phyloP scores from a whole-genome alignment of 371 early-diverging fungal genomes.

The Mucor plumbeus region DNA sequence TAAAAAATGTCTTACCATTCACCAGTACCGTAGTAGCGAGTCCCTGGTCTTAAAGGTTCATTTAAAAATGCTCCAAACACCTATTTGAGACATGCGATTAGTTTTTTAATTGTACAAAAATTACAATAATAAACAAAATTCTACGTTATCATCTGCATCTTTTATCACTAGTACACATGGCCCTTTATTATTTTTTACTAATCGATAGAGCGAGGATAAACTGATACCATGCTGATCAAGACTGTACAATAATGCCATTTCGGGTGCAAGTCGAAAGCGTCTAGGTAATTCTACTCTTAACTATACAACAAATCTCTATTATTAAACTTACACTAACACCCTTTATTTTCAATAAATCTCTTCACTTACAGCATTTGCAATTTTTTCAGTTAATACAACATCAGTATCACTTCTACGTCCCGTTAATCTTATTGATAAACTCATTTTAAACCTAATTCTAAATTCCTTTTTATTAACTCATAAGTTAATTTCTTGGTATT shows the following conservation, averaged over 20 bases:
- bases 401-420: conserved; percentile 57
- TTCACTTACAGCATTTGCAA: conserved; percentile 51
- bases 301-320: conserved; percentile 19
- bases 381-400: conserved; percentile 51
- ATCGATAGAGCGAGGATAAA: conserved; percentile 76
- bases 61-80: conserved; percentile 90
- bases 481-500: background rate
- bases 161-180: conserved; percentile 75
- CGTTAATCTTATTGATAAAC: conserved; percentile 34
- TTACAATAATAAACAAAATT: background rate
- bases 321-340: background rate
- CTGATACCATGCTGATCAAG: conserved; percentile 93
- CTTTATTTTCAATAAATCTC: background rate
- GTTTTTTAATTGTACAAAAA: background rate
- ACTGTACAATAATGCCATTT: conserved; percentile 85
- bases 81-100: conserved; percentile 38
- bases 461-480: background rate
- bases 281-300: conserved; percentile 59
- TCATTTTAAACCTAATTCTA: background rate
- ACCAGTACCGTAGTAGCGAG: conserved; percentile 91
- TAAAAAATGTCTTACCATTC: conserved; percentile 67
- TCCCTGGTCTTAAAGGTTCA: conserved; percentile 69
- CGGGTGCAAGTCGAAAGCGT: conserved; percentile 61
- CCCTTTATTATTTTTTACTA: conserved; percentile 62
- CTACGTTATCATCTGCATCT: conserved; percentile 65